Evolutionary conservation across 2,329 filamentous ascomycete species (phyloP).

Genomic region (Anthostomella pinea): DNA sequence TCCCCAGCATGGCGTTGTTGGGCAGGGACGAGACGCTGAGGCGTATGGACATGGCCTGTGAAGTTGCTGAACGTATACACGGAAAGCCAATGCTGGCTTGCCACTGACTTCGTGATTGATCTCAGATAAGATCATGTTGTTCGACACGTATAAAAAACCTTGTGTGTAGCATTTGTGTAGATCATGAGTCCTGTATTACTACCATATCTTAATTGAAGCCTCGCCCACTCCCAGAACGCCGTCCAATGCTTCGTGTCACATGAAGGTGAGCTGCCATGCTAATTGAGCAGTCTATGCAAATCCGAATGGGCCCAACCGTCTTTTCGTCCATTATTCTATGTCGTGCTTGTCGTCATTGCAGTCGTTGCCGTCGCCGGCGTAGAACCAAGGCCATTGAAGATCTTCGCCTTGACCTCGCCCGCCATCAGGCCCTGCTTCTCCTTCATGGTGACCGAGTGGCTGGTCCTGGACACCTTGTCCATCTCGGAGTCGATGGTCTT

Average conservation of each 20-base stretch:
- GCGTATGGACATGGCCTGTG: conserved; percentile 19
- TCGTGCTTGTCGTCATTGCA: too few relatives aligned
- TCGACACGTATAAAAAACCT: conserved; percentile 1
- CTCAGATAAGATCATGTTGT: not conserved
- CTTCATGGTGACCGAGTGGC: conserved; percentile 32
- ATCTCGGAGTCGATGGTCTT: conserved; percentile 24
- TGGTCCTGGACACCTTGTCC: conserved; percentile 29
- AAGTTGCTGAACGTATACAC: conserved; percentile 12
- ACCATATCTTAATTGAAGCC: conserved; percentile 10
- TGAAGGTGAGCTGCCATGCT: too few relatives aligned
- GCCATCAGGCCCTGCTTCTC: conserved; percentile 34
- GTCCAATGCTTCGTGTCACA: conserved; percentile 32
- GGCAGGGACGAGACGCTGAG: conserved; percentile 26
- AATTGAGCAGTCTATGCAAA: too few relatives aligned
- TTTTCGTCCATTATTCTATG: too few relatives aligned
- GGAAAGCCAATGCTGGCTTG: too few relatives aligned
- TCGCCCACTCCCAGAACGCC: conserved; percentile 24
- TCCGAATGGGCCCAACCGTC: too few relatives aligned
- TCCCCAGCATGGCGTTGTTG: conserved; percentile 24
- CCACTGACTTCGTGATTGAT: too few relatives aligned
- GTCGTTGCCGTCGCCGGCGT: too few relatives aligned
- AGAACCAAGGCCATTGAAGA: conserved; percentile 30
- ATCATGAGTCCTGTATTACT: conserved; percentile 20
- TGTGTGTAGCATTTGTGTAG: conserved; percentile 17
- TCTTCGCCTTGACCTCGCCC: conserved; percentile 29